Conservation (phyloP, 2,329 filamentous ascomycete species). For the Colletotrichum siamense region DNA sequence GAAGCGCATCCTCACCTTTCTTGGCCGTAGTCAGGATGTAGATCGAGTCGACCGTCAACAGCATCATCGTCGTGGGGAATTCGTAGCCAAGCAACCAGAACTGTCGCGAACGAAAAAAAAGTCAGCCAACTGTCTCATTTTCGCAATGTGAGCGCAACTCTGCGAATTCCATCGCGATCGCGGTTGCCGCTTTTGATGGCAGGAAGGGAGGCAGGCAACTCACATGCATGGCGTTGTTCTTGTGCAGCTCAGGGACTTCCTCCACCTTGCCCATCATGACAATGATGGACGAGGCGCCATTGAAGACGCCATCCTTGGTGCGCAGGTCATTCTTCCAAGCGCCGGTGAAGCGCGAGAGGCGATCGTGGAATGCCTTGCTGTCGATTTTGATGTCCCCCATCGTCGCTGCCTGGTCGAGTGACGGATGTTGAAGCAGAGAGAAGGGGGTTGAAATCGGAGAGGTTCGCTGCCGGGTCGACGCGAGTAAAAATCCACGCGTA, state of each 20-base stretch:
- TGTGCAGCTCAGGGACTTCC: constrained; percentile 85
- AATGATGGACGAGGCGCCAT: constrained; percentile 84
- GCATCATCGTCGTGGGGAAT: constrained; percentile 93
- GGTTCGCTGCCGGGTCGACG: constrained; percentile 30
- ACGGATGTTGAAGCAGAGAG: not conserved
- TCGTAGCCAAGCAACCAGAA: constrained; percentile 99
- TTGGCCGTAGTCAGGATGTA: constrained; percentile 96
- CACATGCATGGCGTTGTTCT: constrained; percentile 97
- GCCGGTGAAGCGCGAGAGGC: constrained; percentile 83
- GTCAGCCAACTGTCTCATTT: not conserved
- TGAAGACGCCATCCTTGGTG: constrained; percentile 79
- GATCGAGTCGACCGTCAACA: constrained; percentile 86
- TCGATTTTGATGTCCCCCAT: constrained; percentile 94
- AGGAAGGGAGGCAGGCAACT: constrained; percentile 37
- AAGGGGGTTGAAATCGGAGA: constrained; percentile 11
- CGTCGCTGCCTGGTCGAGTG: constrained; percentile 41
- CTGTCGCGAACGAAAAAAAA: constrained; percentile 49
- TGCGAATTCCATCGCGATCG: not conserved
- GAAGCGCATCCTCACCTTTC: constrained; percentile 70
- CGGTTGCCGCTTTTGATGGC: constrained; percentile 11
- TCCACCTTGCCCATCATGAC: constrained; percentile 96
- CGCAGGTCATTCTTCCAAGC: constrained; percentile 98
- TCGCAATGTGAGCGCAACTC: not conserved
- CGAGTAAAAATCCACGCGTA: constrained; percentile 47
- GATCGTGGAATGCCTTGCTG: constrained; percentile 91